phyloP scores from a whole-genome alignment of 257 asterid genomes.

The Nemophila menziesii region DNA sequence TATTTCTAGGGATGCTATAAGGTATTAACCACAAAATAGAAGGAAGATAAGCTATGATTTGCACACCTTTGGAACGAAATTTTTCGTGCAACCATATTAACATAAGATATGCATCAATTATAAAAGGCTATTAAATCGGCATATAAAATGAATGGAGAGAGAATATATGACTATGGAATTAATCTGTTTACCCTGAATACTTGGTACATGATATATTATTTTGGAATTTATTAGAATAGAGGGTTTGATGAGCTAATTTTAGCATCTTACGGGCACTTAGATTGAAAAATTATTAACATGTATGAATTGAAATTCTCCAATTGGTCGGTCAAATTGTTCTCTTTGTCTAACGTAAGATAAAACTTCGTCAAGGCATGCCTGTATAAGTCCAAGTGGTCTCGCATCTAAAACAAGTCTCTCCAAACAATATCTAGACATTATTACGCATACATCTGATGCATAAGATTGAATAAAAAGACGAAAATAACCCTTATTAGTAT shows the following conservation, averaged over 20 bases:
- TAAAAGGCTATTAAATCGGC: constrained; percentile 5
- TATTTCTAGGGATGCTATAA: too few relatives aligned
- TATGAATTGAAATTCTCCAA: constrained; percentile 84
- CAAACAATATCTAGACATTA: constrained; percentile 92
- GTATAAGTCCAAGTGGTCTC: constrained; percentile 96
- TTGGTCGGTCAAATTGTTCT: constrained; percentile 85
- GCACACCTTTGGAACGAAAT: constrained; percentile 60
- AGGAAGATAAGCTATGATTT: constrained; percentile 1
- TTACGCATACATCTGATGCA: constrained; percentile 81
- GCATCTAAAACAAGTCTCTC: constrained; percentile 93
- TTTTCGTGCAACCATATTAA: constrained; percentile 90
- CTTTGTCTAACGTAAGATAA: constrained; percentile 83
- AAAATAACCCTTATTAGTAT: constrained; percentile 4
- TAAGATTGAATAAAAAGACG: constrained; percentile 7
- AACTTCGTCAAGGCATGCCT: constrained; percentile 85
- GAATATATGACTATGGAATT: constrained; percentile 4
- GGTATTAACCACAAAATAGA: background rate
- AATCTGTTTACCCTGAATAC: constrained; percentile 64
- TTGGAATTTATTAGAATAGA: too few relatives aligned
- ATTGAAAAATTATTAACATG: constrained; percentile 56
- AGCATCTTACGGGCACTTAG: too few relatives aligned
- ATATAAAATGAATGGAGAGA: background rate
- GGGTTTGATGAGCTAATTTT: background rate
- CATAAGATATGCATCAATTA: constrained; percentile 51
- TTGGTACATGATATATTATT: too few relatives aligned